A percentile compares a stretch with the other conserved stretches of the same genome.
phyloP scores from a whole-genome alignment of 768 basidiomycete species.

The Tubosaeta sp. region DNA sequence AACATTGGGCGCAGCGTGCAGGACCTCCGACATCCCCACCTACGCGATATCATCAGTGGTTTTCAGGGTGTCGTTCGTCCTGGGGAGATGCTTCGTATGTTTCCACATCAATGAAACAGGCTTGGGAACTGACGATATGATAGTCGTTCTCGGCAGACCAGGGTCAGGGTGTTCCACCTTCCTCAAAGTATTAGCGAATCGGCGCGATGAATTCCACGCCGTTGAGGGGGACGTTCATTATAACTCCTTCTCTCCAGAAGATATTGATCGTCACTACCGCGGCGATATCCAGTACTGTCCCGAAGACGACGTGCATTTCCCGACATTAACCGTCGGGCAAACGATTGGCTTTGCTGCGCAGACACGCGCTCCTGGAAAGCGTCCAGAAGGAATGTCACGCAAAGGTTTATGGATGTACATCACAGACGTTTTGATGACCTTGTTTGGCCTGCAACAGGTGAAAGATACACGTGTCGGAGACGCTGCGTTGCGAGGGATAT shows the following conservation, averaged over 20 bases:
- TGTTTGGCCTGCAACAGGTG: conserved; percentile 76
- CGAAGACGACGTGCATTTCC: conserved; percentile 5
- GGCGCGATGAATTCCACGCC: conserved; percentile 59
- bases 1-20: conserved; percentile 42
- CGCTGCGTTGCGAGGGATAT: conserved; percentile 68
- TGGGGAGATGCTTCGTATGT: conserved; percentile 69
- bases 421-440: conserved; percentile 51
- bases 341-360: conserved; percentile 68
- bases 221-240: conserved; percentile 73
- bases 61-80: conserved; percentile 57
- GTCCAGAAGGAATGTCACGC: conserved; percentile 42
- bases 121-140: background rate
- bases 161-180: conserved; percentile 84
- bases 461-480: conserved; percentile 76
- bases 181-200: conserved; percentile 78
- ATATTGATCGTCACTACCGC: conserved; percentile 61
- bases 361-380: conserved; percentile 60
- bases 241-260: conserved; percentile 64
- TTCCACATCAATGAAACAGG: background rate
- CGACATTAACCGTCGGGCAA: conserved; percentile 66
- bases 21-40: conserved; percentile 52
- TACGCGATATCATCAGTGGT: conserved; percentile 49
- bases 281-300: conserved; percentile 82
- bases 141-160: conserved; percentile 83
- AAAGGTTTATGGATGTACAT: conserved; percentile 13